Evolutionary conservation across 192 early-diverging fungal species (phyloP), one percentile per base, ranked within the genome.

Genomic region (Umbelopsis sp.): DNA sequence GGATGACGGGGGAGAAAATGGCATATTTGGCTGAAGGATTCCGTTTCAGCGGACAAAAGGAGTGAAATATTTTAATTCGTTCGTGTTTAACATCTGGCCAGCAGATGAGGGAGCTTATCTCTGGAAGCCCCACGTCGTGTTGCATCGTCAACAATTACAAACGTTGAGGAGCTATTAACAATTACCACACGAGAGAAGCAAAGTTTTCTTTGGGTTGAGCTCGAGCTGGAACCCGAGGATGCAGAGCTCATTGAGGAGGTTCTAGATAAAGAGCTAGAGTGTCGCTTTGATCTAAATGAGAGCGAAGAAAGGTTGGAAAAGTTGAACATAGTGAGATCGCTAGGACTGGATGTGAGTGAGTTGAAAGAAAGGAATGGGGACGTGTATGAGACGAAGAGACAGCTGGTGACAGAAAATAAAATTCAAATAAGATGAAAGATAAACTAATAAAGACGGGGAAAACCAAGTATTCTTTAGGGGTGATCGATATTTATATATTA

Each of bases 111-210:
- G 27, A 61, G 12, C 25, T 61, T 61, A 16, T 33, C 25, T 61
- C 25, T 61, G 25, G 55, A 61, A 15, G 25, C 55, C 6, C 55
- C 55, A 61, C 27, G 55, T 16, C 33, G 27, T 4, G 55, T 61
- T 15, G 55, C 55, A 61, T 61, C 55, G 30, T 53, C 35, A 33
- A 49, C 48, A 22, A 69, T 49, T 3, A 69, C 44, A 50, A 69
- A 69, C 13, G 67, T 69, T 22, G 67, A 52, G 1, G 67, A 53
- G 30, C 47, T 46, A 33, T 69, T 69, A 23, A 69, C 67, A 53
- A 69, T 69, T 27, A 69, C 67, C 9, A 69, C 47, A 25, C 49
- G 67, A 22, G 67, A 69, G 25, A 69, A 69, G 67, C 67, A 48
- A 25, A 69, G 20, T 35, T 69, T 49, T 50, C 67, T 21, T 52